Conservation (phyloP, 1,139 yeast species). For the Nakaseomyces delphensis region DNA sequence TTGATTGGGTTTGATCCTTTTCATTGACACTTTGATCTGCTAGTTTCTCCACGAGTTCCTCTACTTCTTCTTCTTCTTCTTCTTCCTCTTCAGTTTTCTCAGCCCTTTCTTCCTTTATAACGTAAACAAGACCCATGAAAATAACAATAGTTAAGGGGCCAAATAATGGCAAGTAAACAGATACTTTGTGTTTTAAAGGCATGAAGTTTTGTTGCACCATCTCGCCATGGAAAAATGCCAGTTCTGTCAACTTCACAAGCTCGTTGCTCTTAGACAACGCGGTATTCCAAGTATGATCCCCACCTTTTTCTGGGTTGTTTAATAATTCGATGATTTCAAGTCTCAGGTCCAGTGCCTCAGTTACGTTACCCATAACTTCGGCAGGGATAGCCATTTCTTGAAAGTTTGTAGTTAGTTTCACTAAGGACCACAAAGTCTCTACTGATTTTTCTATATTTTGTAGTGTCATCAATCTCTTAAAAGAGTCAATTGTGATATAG, state of each 20-base stretch:
- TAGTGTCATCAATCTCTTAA: slow-evolving; percentile 46
- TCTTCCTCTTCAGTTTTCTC: slow-evolving; percentile 8
- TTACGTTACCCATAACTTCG: slow-evolving; percentile 32
- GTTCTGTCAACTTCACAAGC: slow-evolving; percentile 51
- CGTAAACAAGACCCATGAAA: slow-evolving; percentile 44
- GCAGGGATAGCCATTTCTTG: slow-evolving; percentile 75
- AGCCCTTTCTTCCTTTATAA: slow-evolving; percentile 32
- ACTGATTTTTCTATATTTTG: slow-evolving; percentile 46
- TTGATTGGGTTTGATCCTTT: not conserved
- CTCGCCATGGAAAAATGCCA: slow-evolving; percentile 84
- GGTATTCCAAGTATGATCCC: slow-evolving; percentile 31
- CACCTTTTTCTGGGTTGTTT: slow-evolving; percentile 22
- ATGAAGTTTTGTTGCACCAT: slow-evolving; percentile 93
- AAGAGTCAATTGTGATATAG: slow-evolving; percentile 52
- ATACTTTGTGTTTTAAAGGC: slow-evolving; percentile 91
- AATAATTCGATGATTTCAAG: slow-evolving; percentile 26
- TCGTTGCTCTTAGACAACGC: slow-evolving; percentile 49
- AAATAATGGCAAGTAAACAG: slow-evolving; percentile 79
- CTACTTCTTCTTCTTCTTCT: slow-evolving; percentile 3
- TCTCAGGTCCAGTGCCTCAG: slow-evolving; percentile 30
- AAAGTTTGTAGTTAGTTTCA: slow-evolving; percentile 57
- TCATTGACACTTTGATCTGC: not conserved
- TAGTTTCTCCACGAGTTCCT: not conserved
- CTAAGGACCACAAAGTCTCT: slow-evolving; percentile 60
- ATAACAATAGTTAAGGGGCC: slow-evolving; percentile 80